Percentiles rank a stretch among this genome's conserved stretches.
These are phyloP conservation scores for Vitis hybrid DNA, from an alignment of 177 flowering plant genomes.

Conservation along the genomic window DNA sequence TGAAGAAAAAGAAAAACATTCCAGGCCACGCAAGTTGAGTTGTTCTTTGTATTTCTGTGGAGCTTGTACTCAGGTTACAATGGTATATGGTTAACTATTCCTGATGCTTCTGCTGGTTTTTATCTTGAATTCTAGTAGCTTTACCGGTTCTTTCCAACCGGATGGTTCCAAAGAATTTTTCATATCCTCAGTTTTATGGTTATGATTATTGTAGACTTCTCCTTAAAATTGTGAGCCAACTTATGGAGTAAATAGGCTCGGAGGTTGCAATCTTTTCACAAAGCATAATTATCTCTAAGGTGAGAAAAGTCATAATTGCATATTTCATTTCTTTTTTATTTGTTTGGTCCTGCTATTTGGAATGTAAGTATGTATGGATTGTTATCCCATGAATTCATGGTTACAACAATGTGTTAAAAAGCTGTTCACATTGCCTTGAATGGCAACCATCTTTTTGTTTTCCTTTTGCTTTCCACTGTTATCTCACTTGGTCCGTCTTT, in stretches of 20 bases:
- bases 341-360: too few relatives aligned
- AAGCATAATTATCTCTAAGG: too few relatives aligned
- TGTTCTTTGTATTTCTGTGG: conserved; percentile 81
- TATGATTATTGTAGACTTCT: too few relatives aligned
- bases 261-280: too few relatives aligned
- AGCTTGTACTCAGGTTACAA: conserved; percentile 61
- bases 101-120: conserved; percentile 4
- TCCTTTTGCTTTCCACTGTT: not conserved
- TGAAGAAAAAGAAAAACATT: conserved; percentile 50
- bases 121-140: not conserved
- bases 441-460: not conserved
- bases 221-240: too few relatives aligned
- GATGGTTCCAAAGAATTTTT: conserved; percentile 84
- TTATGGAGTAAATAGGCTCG: too few relatives aligned
- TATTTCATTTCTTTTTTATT: too few relatives aligned
- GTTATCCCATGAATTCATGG: too few relatives aligned
- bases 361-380: too few relatives aligned
- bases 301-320: too few relatives aligned
- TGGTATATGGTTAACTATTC: conserved; percentile 42
- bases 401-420: too few relatives aligned
- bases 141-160: conserved; percentile 35
- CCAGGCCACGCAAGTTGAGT: conserved; percentile 38
- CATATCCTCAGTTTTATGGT: conserved; percentile 4
- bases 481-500: not conserved
- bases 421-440: too few relatives aligned